These are phyloP conservation scores for Plectranthus barbatus DNA, from an alignment of 257 asterid species.

Conservation along the genomic window DNA sequence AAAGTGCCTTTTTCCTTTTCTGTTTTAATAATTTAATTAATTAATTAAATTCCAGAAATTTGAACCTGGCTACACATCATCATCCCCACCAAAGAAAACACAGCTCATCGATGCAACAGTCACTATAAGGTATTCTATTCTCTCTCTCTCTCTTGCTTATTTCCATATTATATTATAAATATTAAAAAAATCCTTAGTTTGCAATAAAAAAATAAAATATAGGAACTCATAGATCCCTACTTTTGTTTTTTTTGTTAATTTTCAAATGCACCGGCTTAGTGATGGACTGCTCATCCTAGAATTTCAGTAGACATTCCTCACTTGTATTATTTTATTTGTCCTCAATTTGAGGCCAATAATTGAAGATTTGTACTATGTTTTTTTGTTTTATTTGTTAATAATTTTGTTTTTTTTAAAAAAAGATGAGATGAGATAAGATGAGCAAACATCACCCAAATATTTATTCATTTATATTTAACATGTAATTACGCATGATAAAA, in stretches of 20 bases:
- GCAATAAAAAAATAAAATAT: neutral
- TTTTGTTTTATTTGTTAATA: neutral
- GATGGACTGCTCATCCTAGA: neutral
- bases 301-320: conserved; percentile 1
- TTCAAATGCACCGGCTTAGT: conserved; percentile 19
- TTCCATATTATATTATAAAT: too few relatives aligned
- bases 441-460: neutral
- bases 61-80: conserved; percentile 72
- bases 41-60: conserved; percentile 62
- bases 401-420: too few relatives aligned
- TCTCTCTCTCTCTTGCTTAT: neutral
- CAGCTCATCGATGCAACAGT: conserved; percentile 34
- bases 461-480: too few relatives aligned
- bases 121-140: conserved; percentile 49
- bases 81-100: conserved; percentile 48
- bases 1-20: neutral
- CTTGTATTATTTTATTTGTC: conserved; percentile 1
- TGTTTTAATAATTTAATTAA: neutral
- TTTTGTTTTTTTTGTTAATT: neutral
- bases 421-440: too few relatives aligned
- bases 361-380: neutral
- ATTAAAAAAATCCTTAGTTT: too few relatives aligned
- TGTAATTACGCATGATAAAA: too few relatives aligned
- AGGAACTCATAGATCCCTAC: neutral
- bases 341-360: conserved; percentile 16